phyloP scores from a whole-genome alignment of 2,329 filamentous ascomycete genomes.

The Scytalidium sp. region DNA sequence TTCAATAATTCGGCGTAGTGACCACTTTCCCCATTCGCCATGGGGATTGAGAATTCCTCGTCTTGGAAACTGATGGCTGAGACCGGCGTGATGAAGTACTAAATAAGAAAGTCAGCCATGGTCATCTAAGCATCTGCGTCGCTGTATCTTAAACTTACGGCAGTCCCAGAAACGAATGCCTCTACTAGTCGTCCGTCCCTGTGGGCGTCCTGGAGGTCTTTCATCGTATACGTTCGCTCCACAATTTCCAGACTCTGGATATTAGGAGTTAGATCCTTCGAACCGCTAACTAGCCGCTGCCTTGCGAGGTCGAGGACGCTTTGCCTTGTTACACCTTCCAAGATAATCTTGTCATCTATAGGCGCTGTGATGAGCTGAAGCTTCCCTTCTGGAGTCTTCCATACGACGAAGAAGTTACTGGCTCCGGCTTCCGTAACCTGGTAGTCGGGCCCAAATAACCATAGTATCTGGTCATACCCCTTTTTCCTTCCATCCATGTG shows the following conservation, averaged over 20 bases:
- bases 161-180: slow-evolving; percentile 83
- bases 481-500: slow-evolving; percentile 67
- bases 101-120: no score
- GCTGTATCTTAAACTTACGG: slow-evolving; percentile 67
- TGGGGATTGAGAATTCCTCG: slow-evolving; percentile 58
- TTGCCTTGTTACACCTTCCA: slow-evolving; percentile 80
- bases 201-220: slow-evolving; percentile 69
- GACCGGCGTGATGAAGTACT: slow-evolving; percentile 71
- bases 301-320: slow-evolving; percentile 73
- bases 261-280: slow-evolving; percentile 10
- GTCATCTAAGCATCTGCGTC: no score
- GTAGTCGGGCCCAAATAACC: slow-evolving; percentile 73
- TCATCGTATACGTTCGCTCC: slow-evolving; percentile 78
- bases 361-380: slow-evolving; percentile 79
- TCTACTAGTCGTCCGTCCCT: slow-evolving; percentile 76
- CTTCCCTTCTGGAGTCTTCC: slow-evolving; percentile 62
- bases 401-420: slow-evolving; percentile 87
- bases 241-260: slow-evolving; percentile 62
- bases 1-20: slow-evolving; percentile 59
- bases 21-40: slow-evolving; percentile 51
- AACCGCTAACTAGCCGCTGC: slow-evolving; percentile 50
- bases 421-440: slow-evolving; percentile 87
- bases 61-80: slow-evolving; percentile 66
- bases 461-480: slow-evolving; percentile 86
- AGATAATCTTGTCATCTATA: slow-evolving; percentile 76